Base-by-base conservation (phyloP, 2,329 filamentous ascomycete genomes). In the Aspergillus felis region DNA sequence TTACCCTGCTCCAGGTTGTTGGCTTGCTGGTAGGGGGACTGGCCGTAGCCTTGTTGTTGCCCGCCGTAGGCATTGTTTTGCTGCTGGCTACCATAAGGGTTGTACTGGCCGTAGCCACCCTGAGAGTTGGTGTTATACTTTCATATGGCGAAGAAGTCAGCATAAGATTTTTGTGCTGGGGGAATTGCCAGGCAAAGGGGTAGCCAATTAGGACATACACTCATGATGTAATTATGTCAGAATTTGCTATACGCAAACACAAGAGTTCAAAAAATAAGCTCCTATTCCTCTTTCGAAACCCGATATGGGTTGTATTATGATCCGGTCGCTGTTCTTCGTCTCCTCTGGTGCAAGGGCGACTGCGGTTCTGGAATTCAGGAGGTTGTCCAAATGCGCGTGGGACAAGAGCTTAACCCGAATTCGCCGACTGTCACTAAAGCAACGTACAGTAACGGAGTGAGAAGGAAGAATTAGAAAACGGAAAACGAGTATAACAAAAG, bases 61-160 rank as follows among this genome's bases (percentile, higher is more conserved):
- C 69, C 62, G 29, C 64, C 69, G 59, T 69, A 66, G 38, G 64
- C 66, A 60, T 71, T 71, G 57, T 54, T 72, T 58, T 71, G 65
- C 58, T 67, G 62, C 55, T 72, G 71, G 66, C 67, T 69, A 57
- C 67, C 70, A 57, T 84, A 85, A 51, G 82, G 82, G 70, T 84
- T 82, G 69, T 80, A 83, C 61, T 82, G 78, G 69, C 79, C 80
- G 68, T 82, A 83, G 67, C 78, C 77, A 29, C 69, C 69, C 55
- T 71, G 65, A 54, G 62, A 65, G 57, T 68, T 68, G 52, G 69
- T 66, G 57, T 70, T 61, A 53, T 66, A 71, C 65, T 68, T 55
- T 55, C 12, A 60, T 6, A 7, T 12, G 48, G 7, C 35, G 25
- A n/a, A 14, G 14, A n/a, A 17, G 20, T 51, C 29, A 44, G 51